phyloP scores from a whole-genome alignment of 805 yeast species.

The Naumovozyma castellii region DNA sequence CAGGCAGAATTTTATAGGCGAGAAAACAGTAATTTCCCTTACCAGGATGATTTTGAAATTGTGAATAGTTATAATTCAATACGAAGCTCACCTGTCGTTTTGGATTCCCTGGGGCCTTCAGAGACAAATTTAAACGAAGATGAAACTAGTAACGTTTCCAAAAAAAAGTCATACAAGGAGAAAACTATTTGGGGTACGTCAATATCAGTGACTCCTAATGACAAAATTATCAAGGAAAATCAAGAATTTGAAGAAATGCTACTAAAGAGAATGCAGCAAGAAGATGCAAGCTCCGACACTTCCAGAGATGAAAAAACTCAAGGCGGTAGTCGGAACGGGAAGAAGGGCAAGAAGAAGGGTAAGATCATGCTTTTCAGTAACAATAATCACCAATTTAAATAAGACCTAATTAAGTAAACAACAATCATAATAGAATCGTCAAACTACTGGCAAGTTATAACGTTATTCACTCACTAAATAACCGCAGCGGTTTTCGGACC shows the following conservation, averaged over 20 bases:
- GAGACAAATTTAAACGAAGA: neutral
- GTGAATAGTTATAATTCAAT: constrained; percentile 30
- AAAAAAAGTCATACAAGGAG: constrained; percentile 23
- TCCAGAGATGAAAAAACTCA: neutral
- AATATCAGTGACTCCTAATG: constrained; percentile 25
- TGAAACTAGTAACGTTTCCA: neutral
- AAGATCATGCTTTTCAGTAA: constrained; percentile 23
- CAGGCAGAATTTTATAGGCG: constrained; percentile 49
- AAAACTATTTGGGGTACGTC: constrained; percentile 74
- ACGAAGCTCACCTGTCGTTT: constrained; percentile 19
- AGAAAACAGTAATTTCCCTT: constrained; percentile 40
- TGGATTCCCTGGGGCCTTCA: constrained; percentile 21
- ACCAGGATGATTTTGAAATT: constrained; percentile 25
- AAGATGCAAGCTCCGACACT: constrained; percentile 7
- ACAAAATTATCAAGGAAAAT: constrained; percentile 34
- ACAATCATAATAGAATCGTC: too few species aligned
- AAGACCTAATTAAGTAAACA: neutral
- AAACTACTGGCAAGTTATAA: too few species aligned
- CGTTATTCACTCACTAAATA: too few species aligned
- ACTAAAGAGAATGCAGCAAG: constrained; percentile 40
- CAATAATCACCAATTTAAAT: constrained; percentile 7
- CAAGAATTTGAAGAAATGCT: constrained; percentile 44
- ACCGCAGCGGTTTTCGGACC: too few species aligned
- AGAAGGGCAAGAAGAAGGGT: constrained; percentile 38
- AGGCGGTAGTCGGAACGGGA: constrained; percentile 7